A percentile compares a stretch with the other conserved stretches of the same genome.
These are phyloP conservation scores for Backusella tuberculispora DNA, from an alignment of 192 early-diverging fungal species.

Conservation along the genomic window DNA sequence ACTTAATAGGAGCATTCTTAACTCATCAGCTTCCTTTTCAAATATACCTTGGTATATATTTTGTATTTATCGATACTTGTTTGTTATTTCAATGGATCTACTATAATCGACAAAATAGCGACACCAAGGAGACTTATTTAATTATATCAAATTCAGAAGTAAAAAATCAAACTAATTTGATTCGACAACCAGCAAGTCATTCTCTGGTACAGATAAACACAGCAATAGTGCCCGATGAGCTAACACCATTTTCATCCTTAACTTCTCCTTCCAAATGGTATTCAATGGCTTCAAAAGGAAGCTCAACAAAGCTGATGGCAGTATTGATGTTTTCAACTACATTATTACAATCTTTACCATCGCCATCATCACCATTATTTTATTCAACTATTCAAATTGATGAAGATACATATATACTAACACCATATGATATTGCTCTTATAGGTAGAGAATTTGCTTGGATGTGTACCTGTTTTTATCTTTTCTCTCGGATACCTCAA, in stretches of 20 bases:
- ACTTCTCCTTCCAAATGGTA: conserved; percentile 40
- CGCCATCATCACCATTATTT: background rate
- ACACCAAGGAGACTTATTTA: background rate
- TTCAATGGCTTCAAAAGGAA: conserved; percentile 5
- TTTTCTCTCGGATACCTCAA: conserved; percentile 76
- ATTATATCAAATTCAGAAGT: background rate
- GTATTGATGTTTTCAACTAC: background rate
- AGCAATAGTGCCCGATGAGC: conserved; percentile 19
- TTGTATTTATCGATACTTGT: conserved; percentile 31
- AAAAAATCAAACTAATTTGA: conserved; percentile 3
- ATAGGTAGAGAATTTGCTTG: conserved; percentile 70
- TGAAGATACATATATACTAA: background rate
- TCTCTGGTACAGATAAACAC: conserved; percentile 28
- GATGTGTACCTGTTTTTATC: conserved; percentile 66
- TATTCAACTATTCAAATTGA: background rate
- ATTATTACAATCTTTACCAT: background rate
- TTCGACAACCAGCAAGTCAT: conserved; percentile 32
- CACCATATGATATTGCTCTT: background rate
- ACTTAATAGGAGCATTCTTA: conserved; percentile 70
- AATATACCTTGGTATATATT: conserved; percentile 29
- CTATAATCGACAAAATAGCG: conserved; percentile 22
- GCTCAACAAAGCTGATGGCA: conserved; percentile 5
- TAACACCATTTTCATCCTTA: conserved; percentile 38
- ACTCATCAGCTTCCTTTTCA: conserved; percentile 82
- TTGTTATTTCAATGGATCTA: conserved; percentile 38